Conservation (phyloP, 2,329 filamentous ascomycete species). For the Xylaria sp. region DNA sequence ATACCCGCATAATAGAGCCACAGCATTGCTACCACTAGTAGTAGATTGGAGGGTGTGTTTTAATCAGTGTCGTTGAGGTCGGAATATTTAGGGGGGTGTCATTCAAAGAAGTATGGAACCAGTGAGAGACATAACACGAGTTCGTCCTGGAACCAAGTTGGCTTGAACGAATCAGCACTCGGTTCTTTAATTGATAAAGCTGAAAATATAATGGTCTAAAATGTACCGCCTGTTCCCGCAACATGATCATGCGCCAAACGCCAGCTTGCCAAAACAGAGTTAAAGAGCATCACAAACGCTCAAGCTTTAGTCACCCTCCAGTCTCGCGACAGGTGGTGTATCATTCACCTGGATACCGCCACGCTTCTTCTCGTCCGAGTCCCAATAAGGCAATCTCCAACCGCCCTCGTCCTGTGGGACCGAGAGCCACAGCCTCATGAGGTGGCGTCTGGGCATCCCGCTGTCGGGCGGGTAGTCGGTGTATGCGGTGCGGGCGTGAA, state of each 20-base stretch:
- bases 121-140: not conserved
- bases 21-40: not conserved
- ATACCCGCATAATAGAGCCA: not conserved
- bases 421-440: constrained; percentile 86
- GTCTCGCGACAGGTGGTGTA: constrained; percentile 75
- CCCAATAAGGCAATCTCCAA: constrained; percentile 85
- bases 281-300: not conserved
- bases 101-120: not conserved
- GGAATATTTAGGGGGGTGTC: not conserved
- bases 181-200: not conserved
- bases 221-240: not conserved
- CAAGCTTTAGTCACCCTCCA: constrained; percentile 74
- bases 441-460: constrained; percentile 74
- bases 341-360: constrained; percentile 90
- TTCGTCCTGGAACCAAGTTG: not conserved
- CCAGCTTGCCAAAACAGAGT: not conserved
- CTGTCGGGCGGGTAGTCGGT: constrained; percentile 71
- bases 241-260: constrained; percentile 4
- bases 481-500: constrained; percentile 86
- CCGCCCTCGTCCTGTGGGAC: constrained; percentile 85
- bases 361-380: constrained; percentile 84
- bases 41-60: not conserved
- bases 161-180: not conserved
- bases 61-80: not conserved
- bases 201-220: not conserved